phyloP scores from a whole-genome alignment of 495 filamentous ascomycete genomes.

The Podospora bellae-mahoneyi region DNA sequence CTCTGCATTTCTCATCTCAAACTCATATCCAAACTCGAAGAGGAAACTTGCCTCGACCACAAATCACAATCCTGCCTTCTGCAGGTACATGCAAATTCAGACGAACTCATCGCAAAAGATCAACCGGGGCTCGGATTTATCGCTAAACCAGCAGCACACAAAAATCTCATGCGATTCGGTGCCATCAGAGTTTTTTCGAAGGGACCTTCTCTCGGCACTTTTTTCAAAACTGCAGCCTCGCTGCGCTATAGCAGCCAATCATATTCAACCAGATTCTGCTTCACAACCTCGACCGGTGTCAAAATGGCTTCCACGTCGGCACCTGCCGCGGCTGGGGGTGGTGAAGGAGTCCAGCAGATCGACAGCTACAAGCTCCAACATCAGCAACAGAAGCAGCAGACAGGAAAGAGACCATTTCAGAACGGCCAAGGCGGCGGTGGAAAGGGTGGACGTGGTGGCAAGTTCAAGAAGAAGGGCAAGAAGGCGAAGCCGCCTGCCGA shows the following conservation, averaged over 20 bases:
- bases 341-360: not conserved
- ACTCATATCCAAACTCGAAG: not conserved
- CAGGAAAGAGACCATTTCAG: conserved; percentile 14
- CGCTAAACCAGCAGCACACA: not conserved
- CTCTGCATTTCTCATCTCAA: conserved; percentile 11
- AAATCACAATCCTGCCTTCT: not conserved
- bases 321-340: not conserved
- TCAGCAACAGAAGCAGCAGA: conserved; percentile 5
- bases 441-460: conserved; percentile 11
- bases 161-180: conserved; percentile 12
- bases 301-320: conserved; percentile 18
- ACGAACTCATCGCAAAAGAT: not conserved
- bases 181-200: conserved; percentile 19
- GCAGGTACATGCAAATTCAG: not conserved
- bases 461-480: conserved; percentile 22
- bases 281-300: not conserved
- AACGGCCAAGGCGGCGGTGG: conserved; percentile 1
- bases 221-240: not conserved
- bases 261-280: conserved; percentile 1
- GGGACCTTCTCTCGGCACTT: not conserved
- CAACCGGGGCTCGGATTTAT: not conserved
- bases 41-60: not conserved
- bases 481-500: conserved; percentile 26
- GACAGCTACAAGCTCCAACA: conserved; percentile 12
- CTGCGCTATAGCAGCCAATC: conserved; percentile 6